Base-by-base conservation (phyloP, 2,329 filamentous ascomycete species). In the Elsinoe necatrix region DNA sequence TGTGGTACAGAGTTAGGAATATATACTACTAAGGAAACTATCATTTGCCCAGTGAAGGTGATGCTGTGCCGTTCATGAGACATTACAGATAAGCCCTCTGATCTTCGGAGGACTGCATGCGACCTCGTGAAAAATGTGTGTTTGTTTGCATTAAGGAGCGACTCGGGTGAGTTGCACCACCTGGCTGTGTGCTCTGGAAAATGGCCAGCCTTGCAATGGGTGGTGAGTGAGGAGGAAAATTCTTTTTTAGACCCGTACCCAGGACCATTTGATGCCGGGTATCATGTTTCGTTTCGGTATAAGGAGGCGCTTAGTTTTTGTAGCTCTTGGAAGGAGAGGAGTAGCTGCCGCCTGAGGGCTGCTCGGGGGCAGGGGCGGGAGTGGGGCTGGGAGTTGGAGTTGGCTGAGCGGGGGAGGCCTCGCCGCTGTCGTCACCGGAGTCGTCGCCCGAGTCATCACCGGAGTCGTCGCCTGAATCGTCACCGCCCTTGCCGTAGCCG, bases 271-370 rank as follows among this genome's bases (percentile, higher is more conserved):
- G 34, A 37, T 14, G 34, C 41, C 21, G 41, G 41, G 41, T 45
- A 45, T 27, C 41, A 45, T 45, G 34, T 37, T 37, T 37, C 34
- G 34, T 4, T 20, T 18, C 18, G 3, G 21, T 9, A 12, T 3
- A 25, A 37, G 5, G 39, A 18, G 31, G 18, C 48, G 18, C 45
- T 50, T 50, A 50, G 41, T 45, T 45, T 20, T 52, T 52, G 48
- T 52, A 52, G 7, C 48, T 31, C 29, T 29, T 37, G 31, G 48
- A 29, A 14, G 48, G 48, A 39, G 48, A 31, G 21, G 48, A 39
- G 48, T 52, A 52, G 48, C 48, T 25, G 48, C 29, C 48, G 16
- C 29, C 48, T 34, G 48, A 52, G 37, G 48, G 48, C 34, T 29
- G 20, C 25, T 31, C 29, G 31, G 47, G 47, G 8, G 45, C 12